phyloP scores from a whole-genome alignment of 345 rosid genomes.

The Arabidopsis thaliana region DNA sequence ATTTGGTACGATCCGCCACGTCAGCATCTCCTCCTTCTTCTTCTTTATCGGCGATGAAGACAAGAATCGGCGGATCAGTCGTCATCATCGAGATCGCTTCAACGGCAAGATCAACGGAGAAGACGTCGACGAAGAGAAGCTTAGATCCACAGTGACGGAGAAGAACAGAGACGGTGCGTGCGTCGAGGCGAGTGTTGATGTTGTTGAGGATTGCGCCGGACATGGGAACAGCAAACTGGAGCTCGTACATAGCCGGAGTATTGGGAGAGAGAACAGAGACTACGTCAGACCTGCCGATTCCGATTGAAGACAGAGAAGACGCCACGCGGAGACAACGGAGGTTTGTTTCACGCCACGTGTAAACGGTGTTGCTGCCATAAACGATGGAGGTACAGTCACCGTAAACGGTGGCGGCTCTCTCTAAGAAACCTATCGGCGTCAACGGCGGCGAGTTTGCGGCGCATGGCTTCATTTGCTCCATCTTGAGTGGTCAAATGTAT shows the following conservation, averaged over 20 bases:
- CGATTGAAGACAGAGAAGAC: slow-evolving; percentile 56
- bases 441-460: slow-evolving; percentile 58
- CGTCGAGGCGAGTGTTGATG: slow-evolving; percentile 88
- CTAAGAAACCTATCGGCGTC: slow-evolving; percentile 58
- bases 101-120: slow-evolving; percentile 49
- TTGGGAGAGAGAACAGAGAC: slow-evolving; percentile 79
- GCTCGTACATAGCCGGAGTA: slow-evolving; percentile 86
- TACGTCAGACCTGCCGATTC: slow-evolving; percentile 59
- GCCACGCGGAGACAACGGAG: slow-evolving; percentile 68
- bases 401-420: slow-evolving; percentile 65
- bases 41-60: slow-evolving; percentile 54
- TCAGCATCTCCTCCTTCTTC: slow-evolving; percentile 34
- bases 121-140: slow-evolving; percentile 69
- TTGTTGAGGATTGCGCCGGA: slow-evolving; percentile 77
- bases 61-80: slow-evolving; percentile 52
- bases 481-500: not conserved
- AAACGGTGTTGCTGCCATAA: slow-evolving; percentile 50
- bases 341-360: slow-evolving; percentile 64
- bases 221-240: slow-evolving; percentile 85
- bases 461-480: slow-evolving; percentile 53
- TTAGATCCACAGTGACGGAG: slow-evolving; percentile 71
- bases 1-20: slow-evolving; percentile 9
- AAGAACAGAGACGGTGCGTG: slow-evolving; percentile 67
- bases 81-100: slow-evolving; percentile 53
- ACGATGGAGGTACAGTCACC: slow-evolving; percentile 61